Conservation (phyloP, 805 yeast genomes). For the Candida morakotiae region DNA sequence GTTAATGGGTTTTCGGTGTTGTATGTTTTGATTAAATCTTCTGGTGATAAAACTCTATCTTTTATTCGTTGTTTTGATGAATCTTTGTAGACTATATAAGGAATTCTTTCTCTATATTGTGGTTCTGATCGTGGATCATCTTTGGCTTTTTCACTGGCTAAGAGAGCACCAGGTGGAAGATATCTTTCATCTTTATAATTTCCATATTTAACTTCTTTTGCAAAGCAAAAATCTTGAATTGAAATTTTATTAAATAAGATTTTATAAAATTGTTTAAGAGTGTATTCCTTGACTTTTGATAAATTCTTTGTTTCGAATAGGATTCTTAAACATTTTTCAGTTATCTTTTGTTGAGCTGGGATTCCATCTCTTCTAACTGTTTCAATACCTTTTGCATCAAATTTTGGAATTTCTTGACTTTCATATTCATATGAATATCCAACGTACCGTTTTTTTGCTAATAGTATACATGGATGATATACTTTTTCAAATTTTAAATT, state of each 20-base stretch:
- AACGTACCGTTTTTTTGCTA: conserved; percentile 84
- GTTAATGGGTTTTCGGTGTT: conserved; percentile 31
- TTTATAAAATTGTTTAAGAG: conserved; percentile 62
- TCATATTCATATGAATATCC: conserved; percentile 73
- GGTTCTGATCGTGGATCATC: conserved; percentile 75
- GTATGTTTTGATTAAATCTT: conserved; percentile 51
- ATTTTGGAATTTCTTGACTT: conserved; percentile 53
- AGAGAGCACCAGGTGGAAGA: conserved; percentile 89
- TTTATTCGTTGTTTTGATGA: conserved; percentile 54
- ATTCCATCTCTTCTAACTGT: conserved; percentile 93
- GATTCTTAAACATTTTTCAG: conserved; percentile 62
- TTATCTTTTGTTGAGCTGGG: conserved; percentile 83
- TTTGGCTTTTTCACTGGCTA: conserved; percentile 60
- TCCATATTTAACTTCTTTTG: conserved; percentile 84
- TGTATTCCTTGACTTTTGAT: conserved; percentile 63
- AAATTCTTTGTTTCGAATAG: conserved; percentile 73
- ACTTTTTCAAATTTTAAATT: conserved; percentile 88
- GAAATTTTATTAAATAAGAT: conserved; percentile 61
- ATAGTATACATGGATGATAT: conserved; percentile 77
- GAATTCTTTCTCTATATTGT: conserved; percentile 84
- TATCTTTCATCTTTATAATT: conserved; percentile 66
- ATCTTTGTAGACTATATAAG: conserved; percentile 71
- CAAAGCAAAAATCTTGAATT: conserved; percentile 84
- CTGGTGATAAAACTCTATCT: conserved; percentile 80
- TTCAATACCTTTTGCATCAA: conserved; percentile 97